These are phyloP conservation scores for Mycena haematopus DNA, from an alignment of 768 basidiomycete species.

Conservation along the genomic window DNA sequence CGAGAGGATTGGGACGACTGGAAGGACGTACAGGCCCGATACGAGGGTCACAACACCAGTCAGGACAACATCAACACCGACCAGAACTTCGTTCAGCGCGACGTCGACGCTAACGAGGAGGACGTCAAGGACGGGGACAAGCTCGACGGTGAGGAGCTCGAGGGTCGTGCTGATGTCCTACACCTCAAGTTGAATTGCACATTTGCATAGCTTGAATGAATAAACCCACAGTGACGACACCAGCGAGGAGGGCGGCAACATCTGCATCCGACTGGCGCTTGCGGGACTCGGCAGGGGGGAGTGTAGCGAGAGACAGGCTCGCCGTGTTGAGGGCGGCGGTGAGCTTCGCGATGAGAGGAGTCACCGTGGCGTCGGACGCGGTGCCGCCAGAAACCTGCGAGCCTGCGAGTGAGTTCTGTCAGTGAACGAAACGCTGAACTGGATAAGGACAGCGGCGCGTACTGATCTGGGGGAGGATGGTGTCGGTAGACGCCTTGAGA, in stretches of 20 bases:
- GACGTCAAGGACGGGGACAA: slow-evolving; percentile 29
- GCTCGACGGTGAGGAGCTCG: slow-evolving; percentile 24
- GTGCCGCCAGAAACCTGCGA: no score
- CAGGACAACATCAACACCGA: slow-evolving; percentile 32
- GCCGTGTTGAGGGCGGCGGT: slow-evolving; percentile 30
- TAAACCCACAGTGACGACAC: slow-evolving; percentile 29
- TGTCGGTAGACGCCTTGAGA: slow-evolving; percentile 22
- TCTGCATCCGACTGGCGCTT: slow-evolving; percentile 33
- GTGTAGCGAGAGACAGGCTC: slow-evolving; percentile 21
- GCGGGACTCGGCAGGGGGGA: background rate
- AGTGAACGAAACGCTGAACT: slow-evolving; percentile 5
- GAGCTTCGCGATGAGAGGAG: slow-evolving; percentile 30
- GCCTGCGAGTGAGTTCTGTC: no score
- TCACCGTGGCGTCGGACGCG: no score
- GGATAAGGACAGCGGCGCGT: slow-evolving; percentile 12
- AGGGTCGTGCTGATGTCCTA: slow-evolving; percentile 32
- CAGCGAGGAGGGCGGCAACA: slow-evolving; percentile 32
- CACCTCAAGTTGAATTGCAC: no score
- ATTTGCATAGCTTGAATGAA: no score
- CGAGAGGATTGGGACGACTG: no score
- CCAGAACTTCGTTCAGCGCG: slow-evolving; percentile 31
- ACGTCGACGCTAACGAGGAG: slow-evolving; percentile 31
- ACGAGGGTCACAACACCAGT: slow-evolving; percentile 34
- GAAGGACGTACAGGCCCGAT: slow-evolving; percentile 29
- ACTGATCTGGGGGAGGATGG: slow-evolving; percentile 32